phyloP scores from a whole-genome alignment of 495 filamentous ascomycete species.

The Clavariopsis aquatica region DNA sequence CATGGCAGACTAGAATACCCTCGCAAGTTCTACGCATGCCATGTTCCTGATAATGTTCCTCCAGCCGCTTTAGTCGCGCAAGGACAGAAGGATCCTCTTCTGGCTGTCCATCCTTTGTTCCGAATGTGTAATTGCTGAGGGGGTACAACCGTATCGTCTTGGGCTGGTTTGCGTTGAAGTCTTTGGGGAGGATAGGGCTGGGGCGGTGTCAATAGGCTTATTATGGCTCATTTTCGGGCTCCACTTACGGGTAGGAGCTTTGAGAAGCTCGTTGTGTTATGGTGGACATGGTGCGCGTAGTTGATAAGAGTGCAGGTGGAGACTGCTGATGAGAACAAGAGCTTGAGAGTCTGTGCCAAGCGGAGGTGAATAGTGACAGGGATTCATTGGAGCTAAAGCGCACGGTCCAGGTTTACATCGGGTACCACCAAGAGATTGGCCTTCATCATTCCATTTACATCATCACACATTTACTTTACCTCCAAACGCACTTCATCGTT shows the following conservation, averaged over 20 bases:
- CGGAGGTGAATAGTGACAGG: background rate
- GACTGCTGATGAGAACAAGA: background rate
- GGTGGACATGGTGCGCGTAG: constrained; percentile 41
- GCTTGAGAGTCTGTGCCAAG: background rate
- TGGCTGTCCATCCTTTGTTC: constrained; percentile 95
- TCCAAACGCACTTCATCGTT: too few species aligned
- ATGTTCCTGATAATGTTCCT: constrained; percentile 88
- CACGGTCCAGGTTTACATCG: background rate
- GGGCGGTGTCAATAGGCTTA: background rate
- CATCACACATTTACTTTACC: too few species aligned
- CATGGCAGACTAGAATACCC: constrained; percentile 94
- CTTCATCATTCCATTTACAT: background rate
- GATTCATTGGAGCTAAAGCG: background rate
- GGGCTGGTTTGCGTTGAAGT: constrained; percentile 87
- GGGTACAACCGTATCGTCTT: constrained; percentile 90
- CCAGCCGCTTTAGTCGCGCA: constrained; percentile 84
- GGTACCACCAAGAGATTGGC: background rate
- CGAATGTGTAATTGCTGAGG: constrained; percentile 97
- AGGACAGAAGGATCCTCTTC: constrained; percentile 96
- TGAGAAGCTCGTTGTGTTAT: constrained; percentile 42
- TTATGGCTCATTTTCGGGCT: background rate
- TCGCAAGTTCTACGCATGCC: constrained; percentile 98
- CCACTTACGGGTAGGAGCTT: constrained; percentile 39
- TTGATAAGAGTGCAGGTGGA: background rate
- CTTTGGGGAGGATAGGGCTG: constrained; percentile 74